Percentiles rank a stretch among this genome's conserved stretches.
Evolutionary conservation across 1,139 yeast genomes (phyloP).

Genomic region (Wickerhamiella infanticola): DNA sequence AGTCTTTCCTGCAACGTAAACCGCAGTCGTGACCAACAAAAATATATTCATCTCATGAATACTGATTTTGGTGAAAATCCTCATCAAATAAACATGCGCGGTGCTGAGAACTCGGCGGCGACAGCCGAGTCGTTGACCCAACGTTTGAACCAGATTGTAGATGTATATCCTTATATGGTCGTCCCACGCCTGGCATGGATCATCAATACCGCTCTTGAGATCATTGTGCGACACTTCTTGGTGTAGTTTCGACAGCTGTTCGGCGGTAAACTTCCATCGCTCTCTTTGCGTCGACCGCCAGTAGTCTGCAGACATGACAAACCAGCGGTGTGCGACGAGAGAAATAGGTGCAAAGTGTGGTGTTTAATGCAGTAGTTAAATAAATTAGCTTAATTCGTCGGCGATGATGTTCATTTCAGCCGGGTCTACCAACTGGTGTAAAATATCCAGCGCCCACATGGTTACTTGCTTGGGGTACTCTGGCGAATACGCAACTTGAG

Average conservation of each 20-base stretch:
- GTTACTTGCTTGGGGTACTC: neutral
- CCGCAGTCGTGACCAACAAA: constrained; percentile 64
- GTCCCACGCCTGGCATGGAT: constrained; percentile 20
- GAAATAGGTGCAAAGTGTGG: too few species aligned
- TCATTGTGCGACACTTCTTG: constrained; percentile 21
- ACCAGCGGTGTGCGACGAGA: neutral
- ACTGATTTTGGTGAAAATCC: constrained; percentile 61
- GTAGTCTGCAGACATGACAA: constrained; percentile 36
- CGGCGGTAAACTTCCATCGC: constrained; percentile 46
- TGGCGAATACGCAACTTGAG: neutral
- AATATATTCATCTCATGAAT: constrained; percentile 72
- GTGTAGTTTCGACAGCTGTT: constrained; percentile 30
- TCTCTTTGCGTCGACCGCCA: constrained; percentile 53
- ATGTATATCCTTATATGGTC: constrained; percentile 30
- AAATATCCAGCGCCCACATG: neutral
- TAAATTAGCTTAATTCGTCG: neutral
- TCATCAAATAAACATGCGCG: constrained; percentile 65
- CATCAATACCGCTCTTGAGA: constrained; percentile 13
- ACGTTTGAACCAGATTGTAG: constrained; percentile 40
- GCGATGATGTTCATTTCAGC: constrained; percentile 1
- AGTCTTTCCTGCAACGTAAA: constrained; percentile 81
- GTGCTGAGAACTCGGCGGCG: constrained; percentile 79
- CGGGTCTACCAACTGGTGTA: constrained; percentile 1
- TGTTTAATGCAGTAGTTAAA: neutral
- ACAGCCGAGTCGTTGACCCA: constrained; percentile 63